phyloP scores from a whole-genome alignment of 352 stramenopile species.

The Phytophthora citrophthora region DNA sequence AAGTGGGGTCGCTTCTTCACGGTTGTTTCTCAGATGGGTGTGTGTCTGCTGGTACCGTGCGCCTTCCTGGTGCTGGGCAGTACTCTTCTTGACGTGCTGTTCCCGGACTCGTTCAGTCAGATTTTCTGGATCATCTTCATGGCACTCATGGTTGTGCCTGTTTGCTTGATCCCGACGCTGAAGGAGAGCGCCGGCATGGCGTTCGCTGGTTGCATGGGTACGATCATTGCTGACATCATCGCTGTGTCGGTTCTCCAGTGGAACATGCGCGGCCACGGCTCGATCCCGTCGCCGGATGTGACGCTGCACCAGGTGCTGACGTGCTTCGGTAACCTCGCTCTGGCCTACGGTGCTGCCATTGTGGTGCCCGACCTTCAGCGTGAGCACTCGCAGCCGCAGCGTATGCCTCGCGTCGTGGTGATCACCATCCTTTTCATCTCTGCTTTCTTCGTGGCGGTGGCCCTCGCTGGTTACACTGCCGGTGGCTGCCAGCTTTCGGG shows the following conservation, averaged over 20 bases:
- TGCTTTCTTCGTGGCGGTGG: neutral
- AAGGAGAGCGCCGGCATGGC: neutral
- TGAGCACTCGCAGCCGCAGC: conserved; percentile 53
- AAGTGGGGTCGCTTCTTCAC: conserved; percentile 46
- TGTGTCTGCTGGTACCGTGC: no score
- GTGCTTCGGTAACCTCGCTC: neutral
- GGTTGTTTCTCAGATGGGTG: neutral
- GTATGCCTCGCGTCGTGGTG: conserved; percentile 32
- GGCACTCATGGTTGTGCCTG: no score
- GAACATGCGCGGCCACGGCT: neutral
- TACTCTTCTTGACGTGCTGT: no score
- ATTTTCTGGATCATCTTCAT: no score
- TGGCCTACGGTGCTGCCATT: neutral
- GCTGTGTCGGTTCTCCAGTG: neutral
- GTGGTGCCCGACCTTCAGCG: conserved; percentile 30
- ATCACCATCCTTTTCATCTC: neutral
- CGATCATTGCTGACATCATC: neutral
- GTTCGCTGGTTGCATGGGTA: neutral
- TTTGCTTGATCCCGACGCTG: no score
- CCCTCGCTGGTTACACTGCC: neutral
- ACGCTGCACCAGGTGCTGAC: neutral
- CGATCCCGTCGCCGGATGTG: neutral
- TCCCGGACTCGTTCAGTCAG: no score
- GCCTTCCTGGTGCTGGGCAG: no score
- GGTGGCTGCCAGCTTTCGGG: neutral